These are phyloP conservation scores for Lasiodiplodia gonubiensis DNA, from an alignment of 2,329 filamentous ascomycete species.

Conservation along the genomic window DNA sequence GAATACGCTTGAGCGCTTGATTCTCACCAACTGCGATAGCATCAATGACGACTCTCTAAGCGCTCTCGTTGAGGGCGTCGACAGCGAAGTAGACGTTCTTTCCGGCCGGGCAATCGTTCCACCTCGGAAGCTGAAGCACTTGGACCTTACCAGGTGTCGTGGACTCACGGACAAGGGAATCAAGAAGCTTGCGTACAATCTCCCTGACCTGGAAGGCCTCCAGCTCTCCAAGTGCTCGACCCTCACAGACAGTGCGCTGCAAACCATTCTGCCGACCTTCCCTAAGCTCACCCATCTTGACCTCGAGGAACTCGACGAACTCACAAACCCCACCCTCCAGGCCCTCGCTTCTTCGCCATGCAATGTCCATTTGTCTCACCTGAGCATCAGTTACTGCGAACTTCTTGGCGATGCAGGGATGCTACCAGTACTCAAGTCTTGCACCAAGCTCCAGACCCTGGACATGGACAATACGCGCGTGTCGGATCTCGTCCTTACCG, in stretches of 20 bases:
- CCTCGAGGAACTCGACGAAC: constrained; percentile 78
- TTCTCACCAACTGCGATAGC: constrained; percentile 79
- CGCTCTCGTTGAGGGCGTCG: constrained; percentile 74
- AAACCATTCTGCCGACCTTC: constrained; percentile 73
- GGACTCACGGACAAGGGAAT: constrained; percentile 75
- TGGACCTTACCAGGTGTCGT: constrained; percentile 82
- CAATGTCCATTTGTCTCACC: constrained; percentile 72
- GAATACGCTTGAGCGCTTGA: constrained; percentile 82
- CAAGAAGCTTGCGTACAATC: constrained; percentile 71
- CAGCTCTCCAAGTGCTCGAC: constrained; percentile 79
- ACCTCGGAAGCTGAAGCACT: constrained; percentile 76
- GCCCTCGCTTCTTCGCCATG: constrained; percentile 79
- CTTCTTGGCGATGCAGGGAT: constrained; percentile 81
- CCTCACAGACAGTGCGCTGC: constrained; percentile 75
- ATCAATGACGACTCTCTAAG: constrained; percentile 76
- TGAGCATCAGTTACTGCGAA: constrained; percentile 91
- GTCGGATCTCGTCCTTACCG: constrained; percentile 82
- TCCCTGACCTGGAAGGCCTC: constrained; percentile 81
- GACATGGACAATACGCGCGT: constrained; percentile 95
- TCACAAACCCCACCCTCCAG: constrained; percentile 78
- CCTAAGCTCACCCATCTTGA: constrained; percentile 85
- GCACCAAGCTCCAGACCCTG: constrained; percentile 70
- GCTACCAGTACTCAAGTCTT: constrained; percentile 79
- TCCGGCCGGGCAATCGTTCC: constrained; percentile 78
- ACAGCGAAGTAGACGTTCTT: constrained; percentile 81